Conservation (phyloP, 1,139 yeast genomes). For the Pneumocystis jirovecii region DNA sequence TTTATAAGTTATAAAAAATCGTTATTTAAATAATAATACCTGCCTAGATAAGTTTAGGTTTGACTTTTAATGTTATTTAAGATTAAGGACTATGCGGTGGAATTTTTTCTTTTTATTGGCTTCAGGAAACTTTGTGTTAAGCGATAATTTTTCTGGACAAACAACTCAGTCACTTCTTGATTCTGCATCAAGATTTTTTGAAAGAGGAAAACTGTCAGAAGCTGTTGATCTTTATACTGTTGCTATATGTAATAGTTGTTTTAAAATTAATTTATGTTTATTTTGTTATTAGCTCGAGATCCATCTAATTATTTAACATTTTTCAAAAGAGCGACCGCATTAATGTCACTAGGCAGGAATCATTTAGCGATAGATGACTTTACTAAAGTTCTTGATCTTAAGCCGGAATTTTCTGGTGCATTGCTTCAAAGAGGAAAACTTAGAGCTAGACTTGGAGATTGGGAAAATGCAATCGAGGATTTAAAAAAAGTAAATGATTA, state of each 20-base stretch:
- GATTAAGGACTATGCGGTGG: neutral
- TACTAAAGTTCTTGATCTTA: constrained; percentile 21
- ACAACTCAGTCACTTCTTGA: constrained; percentile 9
- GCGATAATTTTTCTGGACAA: neutral
- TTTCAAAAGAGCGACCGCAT: constrained; percentile 28
- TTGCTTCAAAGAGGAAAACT: constrained; percentile 24
- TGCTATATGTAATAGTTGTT: constrained; percentile 21
- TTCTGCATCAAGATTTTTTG: constrained; percentile 18
- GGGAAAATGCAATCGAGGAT: constrained; percentile 21
- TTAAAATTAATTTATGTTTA: neutral
- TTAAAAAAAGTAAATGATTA: constrained; percentile 4
- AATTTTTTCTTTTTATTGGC: neutral
- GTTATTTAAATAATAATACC: neutral
- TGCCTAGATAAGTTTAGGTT: neutral
- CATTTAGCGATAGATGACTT: constrained; percentile 26
- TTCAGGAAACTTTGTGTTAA: neutral
- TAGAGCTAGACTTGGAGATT: constrained; percentile 23
- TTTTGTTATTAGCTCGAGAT: neutral
- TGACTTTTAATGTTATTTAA: neutral
- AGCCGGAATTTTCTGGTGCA: constrained; percentile 26
- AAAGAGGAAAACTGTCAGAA: constrained; percentile 17
- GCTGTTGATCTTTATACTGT: constrained; percentile 47
- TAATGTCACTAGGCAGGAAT: constrained; percentile 25
- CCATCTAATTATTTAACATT: constrained; percentile 21
- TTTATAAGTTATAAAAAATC: neutral